phyloP scores from a whole-genome alignment of 2,329 filamentous ascomycete species.

The Fusarium buharicum region DNA sequence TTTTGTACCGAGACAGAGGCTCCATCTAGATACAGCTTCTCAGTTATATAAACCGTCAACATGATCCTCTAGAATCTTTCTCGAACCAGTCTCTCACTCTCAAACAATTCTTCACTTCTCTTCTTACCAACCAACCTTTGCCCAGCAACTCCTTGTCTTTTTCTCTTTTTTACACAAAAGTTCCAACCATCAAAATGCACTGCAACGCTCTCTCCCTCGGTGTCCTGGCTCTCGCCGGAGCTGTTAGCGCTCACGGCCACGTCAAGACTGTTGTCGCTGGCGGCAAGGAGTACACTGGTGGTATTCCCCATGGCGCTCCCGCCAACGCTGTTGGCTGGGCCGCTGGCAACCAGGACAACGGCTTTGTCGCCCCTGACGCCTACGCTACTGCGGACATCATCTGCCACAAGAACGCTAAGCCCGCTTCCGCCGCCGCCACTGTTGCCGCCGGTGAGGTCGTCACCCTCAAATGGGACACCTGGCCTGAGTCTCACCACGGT shows the following conservation, averaged over 20 bases:
- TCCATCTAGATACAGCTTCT: background rate
- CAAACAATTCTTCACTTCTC: background rate
- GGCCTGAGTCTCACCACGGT: slow-evolving; percentile 72
- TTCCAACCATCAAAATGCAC: slow-evolving; percentile 17
- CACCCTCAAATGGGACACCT: slow-evolving; percentile 70
- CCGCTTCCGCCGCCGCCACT: slow-evolving; percentile 52
- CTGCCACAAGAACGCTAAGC: slow-evolving; percentile 57
- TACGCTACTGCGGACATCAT: slow-evolving; percentile 57
- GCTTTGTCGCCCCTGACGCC: slow-evolving; percentile 58
- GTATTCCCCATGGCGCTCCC: slow-evolving; percentile 44
- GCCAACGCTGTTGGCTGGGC: slow-evolving; percentile 51
- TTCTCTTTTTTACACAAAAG: background rate
- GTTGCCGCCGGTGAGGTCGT: slow-evolving; percentile 69
- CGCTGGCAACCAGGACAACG: slow-evolving; percentile 52
- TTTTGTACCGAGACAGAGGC: background rate
- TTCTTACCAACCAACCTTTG: slow-evolving; percentile 5
- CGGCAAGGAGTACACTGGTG: slow-evolving; percentile 48
- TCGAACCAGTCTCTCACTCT: slow-evolving; percentile 7
- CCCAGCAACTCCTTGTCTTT: slow-evolving; percentile 1
- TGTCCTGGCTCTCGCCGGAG: slow-evolving; percentile 39
- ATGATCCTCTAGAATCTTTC: background rate
- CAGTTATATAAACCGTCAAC: slow-evolving; percentile 21
- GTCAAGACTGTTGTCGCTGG: slow-evolving; percentile 41
- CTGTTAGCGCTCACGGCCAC: slow-evolving; percentile 48
- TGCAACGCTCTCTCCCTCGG: slow-evolving; percentile 21